These are phyloP conservation scores for Aspergillus novofumigatus DNA, from an alignment of 2,329 filamentous ascomycete species.

Conservation along the genomic window DNA sequence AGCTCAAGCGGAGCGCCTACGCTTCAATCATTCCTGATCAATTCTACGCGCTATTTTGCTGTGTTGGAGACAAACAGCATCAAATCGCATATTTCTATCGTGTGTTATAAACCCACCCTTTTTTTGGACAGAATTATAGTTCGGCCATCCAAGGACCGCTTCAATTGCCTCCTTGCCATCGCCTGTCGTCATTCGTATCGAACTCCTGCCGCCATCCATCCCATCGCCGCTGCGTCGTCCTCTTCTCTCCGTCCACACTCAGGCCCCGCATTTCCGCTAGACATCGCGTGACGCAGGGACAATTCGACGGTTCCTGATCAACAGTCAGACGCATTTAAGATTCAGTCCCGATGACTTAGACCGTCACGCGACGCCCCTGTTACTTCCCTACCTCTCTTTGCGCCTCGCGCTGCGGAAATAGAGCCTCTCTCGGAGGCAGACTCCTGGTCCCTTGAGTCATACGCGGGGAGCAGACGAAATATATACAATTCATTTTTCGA, in stretches of 20 bases:
- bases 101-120: neutral
- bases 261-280: neutral
- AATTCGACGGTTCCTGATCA: slow-evolving; percentile 3
- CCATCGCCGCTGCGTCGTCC: neutral
- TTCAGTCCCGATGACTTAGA: slow-evolving; percentile 11
- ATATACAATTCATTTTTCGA: neutral
- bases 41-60: neutral
- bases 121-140: neutral
- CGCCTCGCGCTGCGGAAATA: slow-evolving; percentile 6
- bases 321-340: slow-evolving; percentile 1
- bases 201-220: neutral
- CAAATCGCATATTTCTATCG: neutral
- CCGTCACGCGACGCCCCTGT: slow-evolving; percentile 3
- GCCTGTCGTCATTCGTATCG: slow-evolving; percentile 4
- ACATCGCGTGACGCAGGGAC: slow-evolving; percentile 8
- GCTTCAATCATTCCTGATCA: neutral
- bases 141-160: neutral
- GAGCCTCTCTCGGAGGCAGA: neutral
- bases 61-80: neutral
- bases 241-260: neutral
- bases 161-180: neutral
- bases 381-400: slow-evolving; percentile 2
- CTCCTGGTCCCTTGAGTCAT: neutral
- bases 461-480: neutral
- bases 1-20: neutral